Conservation (phyloP, 2,329 filamentous ascomycete genomes). For the Trichoderma sp. region DNA sequence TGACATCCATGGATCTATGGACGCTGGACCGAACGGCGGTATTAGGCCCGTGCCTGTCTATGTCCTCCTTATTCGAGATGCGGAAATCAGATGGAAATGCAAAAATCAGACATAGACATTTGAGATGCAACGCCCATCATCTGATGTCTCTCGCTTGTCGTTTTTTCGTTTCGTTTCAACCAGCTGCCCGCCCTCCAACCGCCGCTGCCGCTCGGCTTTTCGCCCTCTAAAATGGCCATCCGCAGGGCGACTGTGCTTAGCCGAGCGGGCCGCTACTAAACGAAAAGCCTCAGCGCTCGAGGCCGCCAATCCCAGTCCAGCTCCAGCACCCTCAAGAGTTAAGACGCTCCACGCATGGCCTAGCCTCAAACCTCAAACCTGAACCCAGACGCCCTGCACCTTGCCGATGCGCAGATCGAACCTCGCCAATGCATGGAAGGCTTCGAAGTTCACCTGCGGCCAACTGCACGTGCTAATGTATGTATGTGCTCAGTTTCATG, state of each 20-base stretch:
- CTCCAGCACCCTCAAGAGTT: not conserved
- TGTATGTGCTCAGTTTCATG: not conserved
- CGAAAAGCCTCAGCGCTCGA: not conserved
- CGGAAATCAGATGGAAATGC: too few species aligned
- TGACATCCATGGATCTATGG: too few species aligned
- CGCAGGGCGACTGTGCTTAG: not conserved
- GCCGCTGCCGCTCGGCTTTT: not conserved
- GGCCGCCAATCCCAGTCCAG: not conserved
- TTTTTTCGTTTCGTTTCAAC: constrained; percentile 3
- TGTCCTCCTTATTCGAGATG: not conserved
- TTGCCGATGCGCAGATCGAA: not conserved
- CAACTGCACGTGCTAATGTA: not conserved
- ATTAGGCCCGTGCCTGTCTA: not conserved
- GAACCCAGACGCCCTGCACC: not conserved
- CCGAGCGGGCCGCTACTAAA: constrained; percentile 14
- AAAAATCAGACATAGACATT: not conserved
- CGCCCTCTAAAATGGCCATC: not conserved
- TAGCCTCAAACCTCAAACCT: not conserved
- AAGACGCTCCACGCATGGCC: not conserved
- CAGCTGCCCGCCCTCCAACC: not conserved
- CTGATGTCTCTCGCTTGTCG: not conserved
- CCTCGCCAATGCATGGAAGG: not conserved
- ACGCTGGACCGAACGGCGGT: not conserved
- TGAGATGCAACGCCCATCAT: not conserved
- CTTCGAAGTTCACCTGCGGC: not conserved